Evolutionary conservation across 1,284 basidiomycete genomes (phyloP), one percentile per base, ranked within the genome.

Genomic region (Boletus calvinii): DNA sequence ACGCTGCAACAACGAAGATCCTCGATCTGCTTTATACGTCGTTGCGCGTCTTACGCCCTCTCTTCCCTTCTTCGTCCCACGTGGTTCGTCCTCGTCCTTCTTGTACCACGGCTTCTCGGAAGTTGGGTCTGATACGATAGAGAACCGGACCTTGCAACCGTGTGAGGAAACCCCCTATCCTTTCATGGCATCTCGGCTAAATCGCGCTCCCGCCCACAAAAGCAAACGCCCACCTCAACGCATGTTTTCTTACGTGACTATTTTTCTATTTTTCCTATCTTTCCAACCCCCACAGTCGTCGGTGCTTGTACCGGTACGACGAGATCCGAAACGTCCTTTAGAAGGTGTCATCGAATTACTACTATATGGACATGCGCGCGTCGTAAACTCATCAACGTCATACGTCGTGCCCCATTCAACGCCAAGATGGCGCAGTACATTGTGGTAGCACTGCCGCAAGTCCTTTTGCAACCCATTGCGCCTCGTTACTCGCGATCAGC

Each of bases 1-100:
- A 62, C 31, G 63, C 51, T 46, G 52, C 10, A 46, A 39, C 62
- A 56, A 52, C 38, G 60, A 61, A 60, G 60, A 53, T 49, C 34
- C 29, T 20, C 45, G 40, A 46, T 61, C 36, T 35, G 6, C 35
- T 44, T 48, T 37, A 39, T 2, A 13, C n/a, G 1, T 24, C 26
- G 12, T 20, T 35, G 20, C 29, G 30, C 3, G 22, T n/a, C 42
- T 44, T 20, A 17, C 41, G 12, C 31, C 59, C 22, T 35, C n/a
- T n/a, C 5, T 15, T n/a, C 17, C 37, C 47, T 30, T 35, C 30
- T 56, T 22, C 35, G 11, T 9, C 15, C 46, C 53, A 51, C 52
- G 32, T 44, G 45, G 47, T 17, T 17, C 31, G 46, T 45, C 32
- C 40, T 34, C 38, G 20, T 22, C n/a, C 35, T 43, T 29, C 32